These are phyloP conservation scores for Podaxis rugospora DNA, from an alignment of 768 basidiomycete species.

Conservation along the genomic window DNA sequence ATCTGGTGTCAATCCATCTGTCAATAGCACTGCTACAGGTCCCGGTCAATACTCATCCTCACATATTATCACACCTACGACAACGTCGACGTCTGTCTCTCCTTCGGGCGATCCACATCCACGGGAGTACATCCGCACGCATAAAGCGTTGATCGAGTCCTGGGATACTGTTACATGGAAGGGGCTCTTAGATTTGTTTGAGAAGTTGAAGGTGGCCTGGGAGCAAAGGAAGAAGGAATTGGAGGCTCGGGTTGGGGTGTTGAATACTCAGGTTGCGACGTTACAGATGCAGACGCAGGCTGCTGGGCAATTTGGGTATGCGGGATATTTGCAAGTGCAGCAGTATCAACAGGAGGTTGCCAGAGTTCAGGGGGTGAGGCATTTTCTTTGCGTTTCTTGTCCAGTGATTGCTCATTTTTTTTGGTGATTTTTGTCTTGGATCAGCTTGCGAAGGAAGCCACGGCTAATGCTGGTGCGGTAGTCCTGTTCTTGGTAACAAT, in stretches of 20 bases:
- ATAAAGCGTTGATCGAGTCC: slow-evolving; percentile 65
- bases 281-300: slow-evolving; percentile 39
- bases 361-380: slow-evolving; percentile 54
- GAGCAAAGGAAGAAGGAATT: slow-evolving; percentile 53
- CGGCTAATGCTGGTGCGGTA: slow-evolving; percentile 43
- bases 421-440: neutral
- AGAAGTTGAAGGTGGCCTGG: slow-evolving; percentile 66
- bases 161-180: slow-evolving; percentile 75
- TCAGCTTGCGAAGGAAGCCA: slow-evolving; percentile 55
- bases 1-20: slow-evolving; percentile 13
- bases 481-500: neutral
- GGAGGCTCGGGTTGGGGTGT: slow-evolving; percentile 37
- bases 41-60: slow-evolving; percentile 7
- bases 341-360: slow-evolving; percentile 53
- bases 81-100: slow-evolving; percentile 20
- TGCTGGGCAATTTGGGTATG: slow-evolving; percentile 20
- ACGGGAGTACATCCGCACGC: slow-evolving; percentile 57
- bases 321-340: slow-evolving; percentile 35
- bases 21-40: slow-evolving; percentile 12
- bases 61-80: slow-evolving; percentile 1
- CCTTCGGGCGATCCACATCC: slow-evolving; percentile 52
- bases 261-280: slow-evolving; percentile 22
- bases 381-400: neutral
- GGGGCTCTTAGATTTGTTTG: slow-evolving; percentile 58
- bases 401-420: neutral